Evolutionary conservation across 1,284 basidiomycete species (phyloP).

Genomic region (Cerrena zonata): DNA sequence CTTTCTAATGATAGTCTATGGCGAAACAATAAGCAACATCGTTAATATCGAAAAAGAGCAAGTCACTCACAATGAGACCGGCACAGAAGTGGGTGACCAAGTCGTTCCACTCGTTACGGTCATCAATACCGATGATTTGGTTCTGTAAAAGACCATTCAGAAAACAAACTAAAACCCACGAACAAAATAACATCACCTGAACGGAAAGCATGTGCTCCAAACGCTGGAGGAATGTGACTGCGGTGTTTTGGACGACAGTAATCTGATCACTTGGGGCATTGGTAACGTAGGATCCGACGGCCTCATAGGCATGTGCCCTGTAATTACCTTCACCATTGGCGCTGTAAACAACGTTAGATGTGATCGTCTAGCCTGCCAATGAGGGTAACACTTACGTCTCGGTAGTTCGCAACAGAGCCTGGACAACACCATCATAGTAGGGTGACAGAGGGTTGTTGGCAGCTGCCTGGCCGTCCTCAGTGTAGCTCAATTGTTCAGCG

Average conservation of each 20-base stretch:
- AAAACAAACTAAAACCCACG: background rate
- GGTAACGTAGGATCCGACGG: conserved; percentile 81
- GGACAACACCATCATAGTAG: conserved; percentile 84
- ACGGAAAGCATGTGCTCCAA: conserved; percentile 86
- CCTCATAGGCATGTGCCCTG: conserved; percentile 94
- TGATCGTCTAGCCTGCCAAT: conserved; percentile 1
- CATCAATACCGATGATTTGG: conserved; percentile 92
- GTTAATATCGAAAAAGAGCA: no score
- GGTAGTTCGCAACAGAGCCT: conserved; percentile 77
- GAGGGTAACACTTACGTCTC: conserved; percentile 57
- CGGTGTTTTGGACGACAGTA: conserved; percentile 77
- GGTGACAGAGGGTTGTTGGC: conserved; percentile 67
- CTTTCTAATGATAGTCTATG: conserved; percentile 78
- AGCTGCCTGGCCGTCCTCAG: conserved; percentile 55
- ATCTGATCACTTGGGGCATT: conserved; percentile 81
- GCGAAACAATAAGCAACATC: conserved; percentile 10
- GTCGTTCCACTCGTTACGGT: conserved; percentile 98
- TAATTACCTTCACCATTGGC: conserved; percentile 86
- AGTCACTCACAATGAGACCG: conserved; percentile 71
- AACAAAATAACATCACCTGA: conserved; percentile 50
- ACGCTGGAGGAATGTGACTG: conserved; percentile 76
- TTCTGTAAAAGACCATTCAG: conserved; percentile 42
- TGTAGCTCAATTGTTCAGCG: conserved; percentile 70
- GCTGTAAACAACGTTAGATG: conserved; percentile 34
- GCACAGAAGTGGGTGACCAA: conserved; percentile 94